Percentiles rank a stretch among this genome's conserved stretches.
These are phyloP conservation scores for Russula olivacea DNA, from an alignment of 768 basidiomycete species.

Conservation along the genomic window DNA sequence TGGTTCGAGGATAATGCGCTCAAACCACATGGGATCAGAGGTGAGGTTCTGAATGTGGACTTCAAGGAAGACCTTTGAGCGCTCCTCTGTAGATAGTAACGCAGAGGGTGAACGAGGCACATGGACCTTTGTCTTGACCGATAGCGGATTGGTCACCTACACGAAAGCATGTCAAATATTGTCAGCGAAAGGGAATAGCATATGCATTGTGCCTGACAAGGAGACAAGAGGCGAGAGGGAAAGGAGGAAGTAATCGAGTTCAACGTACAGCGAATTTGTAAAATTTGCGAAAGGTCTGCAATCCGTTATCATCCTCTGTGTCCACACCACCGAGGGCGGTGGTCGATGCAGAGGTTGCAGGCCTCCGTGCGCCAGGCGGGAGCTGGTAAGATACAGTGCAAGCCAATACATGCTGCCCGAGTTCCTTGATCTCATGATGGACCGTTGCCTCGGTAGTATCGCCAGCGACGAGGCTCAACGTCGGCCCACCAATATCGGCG, in stretches of 20 bases:
- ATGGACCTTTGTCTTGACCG: slow-evolving; percentile 94
- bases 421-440: slow-evolving; percentile 87
- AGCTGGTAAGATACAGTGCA: slow-evolving; percentile 82
- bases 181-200: neutral
- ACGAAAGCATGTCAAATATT: slow-evolving; percentile 5
- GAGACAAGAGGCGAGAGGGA: neutral
- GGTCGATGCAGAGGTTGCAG: slow-evolving; percentile 47
- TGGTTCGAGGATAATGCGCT: slow-evolving; percentile 74
- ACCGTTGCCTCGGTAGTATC: slow-evolving; percentile 64
- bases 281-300: slow-evolving; percentile 79
- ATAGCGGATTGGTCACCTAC: slow-evolving; percentile 89
- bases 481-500: slow-evolving; percentile 56
- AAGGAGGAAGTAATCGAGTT: neutral
- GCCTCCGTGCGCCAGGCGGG: slow-evolving; percentile 49
- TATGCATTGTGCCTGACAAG: neutral
- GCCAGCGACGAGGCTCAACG: slow-evolving; percentile 44
- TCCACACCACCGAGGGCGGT: neutral
- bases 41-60: slow-evolving; percentile 89
- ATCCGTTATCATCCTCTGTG: slow-evolving; percentile 41
- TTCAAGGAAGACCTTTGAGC: slow-evolving; percentile 85
- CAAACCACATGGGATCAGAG: slow-evolving; percentile 68
- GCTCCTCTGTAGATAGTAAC: slow-evolving; percentile 52
- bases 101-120: slow-evolving; percentile 67
- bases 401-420: slow-evolving; percentile 84
- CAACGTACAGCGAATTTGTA: slow-evolving; percentile 76